These are phyloP conservation scores for Trifolium fragiferum DNA, from an alignment of 306 rosid genomes.

Conservation along the genomic window DNA sequence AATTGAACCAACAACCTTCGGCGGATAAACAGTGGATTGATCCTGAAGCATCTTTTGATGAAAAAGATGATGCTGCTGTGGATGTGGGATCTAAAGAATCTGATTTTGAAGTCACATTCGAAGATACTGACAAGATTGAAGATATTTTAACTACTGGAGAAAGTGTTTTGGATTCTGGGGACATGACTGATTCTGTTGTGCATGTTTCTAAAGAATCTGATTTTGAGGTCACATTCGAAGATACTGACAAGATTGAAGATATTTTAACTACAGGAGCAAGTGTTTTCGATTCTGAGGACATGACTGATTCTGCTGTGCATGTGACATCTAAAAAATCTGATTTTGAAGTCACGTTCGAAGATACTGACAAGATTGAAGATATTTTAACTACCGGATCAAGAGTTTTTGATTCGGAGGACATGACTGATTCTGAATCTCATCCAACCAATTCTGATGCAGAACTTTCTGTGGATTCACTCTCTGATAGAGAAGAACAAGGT, in stretches of 20 bases:
- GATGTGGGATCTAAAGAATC: conserved; percentile 29
- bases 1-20: conserved; percentile 32
- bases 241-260: background rate
- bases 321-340: no score
- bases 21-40: conserved; percentile 26
- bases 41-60: conserved; percentile 19
- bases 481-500: conserved; percentile 36
- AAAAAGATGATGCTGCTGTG: conserved; percentile 8
- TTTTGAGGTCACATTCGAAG: no score
- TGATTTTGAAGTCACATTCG: conserved; percentile 27
- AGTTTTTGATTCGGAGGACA: conserved; percentile 20
- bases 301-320: background rate
- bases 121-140: conserved; percentile 32
- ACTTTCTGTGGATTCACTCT: conserved; percentile 30
- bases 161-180: conserved; percentile 21
- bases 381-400: conserved; percentile 2
- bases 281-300: conserved; percentile 20
- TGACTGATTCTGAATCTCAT: conserved; percentile 40
- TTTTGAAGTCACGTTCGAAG: no score
- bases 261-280: conserved; percentile 3
- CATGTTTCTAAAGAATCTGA: no score
- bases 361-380: background rate
- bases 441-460: conserved; percentile 29
- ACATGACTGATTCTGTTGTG: conserved; percentile 10
- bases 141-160: conserved; percentile 12